A percentile compares a stretch with the other conserved stretches of the same genome.
These are phyloP conservation scores for Ophiostoma triangulosporum DNA, from an alignment of 2,329 filamentous ascomycete genomes.

Conservation along the genomic window DNA sequence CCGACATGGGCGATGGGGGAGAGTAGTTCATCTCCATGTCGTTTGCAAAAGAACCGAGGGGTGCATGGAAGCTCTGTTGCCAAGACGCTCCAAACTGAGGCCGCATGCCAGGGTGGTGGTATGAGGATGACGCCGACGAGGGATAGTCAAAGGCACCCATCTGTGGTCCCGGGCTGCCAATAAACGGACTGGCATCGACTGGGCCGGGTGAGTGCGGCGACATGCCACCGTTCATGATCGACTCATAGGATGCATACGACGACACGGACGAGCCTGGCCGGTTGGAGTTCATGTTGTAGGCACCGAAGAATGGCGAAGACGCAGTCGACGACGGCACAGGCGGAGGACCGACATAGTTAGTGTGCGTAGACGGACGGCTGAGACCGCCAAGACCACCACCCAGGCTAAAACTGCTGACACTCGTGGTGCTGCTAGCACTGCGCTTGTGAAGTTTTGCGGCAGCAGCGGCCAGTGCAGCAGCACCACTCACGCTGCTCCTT, in stretches of 20 bases:
- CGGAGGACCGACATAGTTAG: constrained; percentile 15
- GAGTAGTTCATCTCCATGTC: constrained; percentile 15
- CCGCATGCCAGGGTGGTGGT: constrained; percentile 14
- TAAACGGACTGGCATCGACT: constrained; percentile 13
- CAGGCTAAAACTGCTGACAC: constrained; percentile 14
- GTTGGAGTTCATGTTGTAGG: constrained; percentile 7
- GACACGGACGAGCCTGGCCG: constrained; percentile 14
- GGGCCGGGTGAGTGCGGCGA: constrained; percentile 14
- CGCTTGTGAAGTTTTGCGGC: constrained; percentile 13
- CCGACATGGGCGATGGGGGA: constrained; percentile 14
- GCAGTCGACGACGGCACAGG: constrained; percentile 13
- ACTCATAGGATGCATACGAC: constrained; percentile 15
- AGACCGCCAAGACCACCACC: constrained; percentile 14
- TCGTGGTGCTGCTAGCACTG: constrained; percentile 13
- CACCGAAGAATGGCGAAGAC: constrained; percentile 13
- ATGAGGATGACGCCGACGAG: background rate
- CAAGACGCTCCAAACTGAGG: constrained; percentile 15
- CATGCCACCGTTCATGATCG: constrained; percentile 13
- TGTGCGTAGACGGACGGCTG: constrained; percentile 15
- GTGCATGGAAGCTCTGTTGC: constrained; percentile 14
- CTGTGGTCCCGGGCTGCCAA: constrained; percentile 13
- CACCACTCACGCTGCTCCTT: constrained; percentile 18
- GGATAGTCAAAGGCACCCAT: constrained; percentile 13
- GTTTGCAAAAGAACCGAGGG: constrained; percentile 12
- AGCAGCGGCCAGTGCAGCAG: constrained; percentile 7